Evolutionary conservation across 768 basidiomycete genomes (phyloP), one percentile per base, ranked within the genome.

Genomic region (Rossbeevera mucosa): DNA sequence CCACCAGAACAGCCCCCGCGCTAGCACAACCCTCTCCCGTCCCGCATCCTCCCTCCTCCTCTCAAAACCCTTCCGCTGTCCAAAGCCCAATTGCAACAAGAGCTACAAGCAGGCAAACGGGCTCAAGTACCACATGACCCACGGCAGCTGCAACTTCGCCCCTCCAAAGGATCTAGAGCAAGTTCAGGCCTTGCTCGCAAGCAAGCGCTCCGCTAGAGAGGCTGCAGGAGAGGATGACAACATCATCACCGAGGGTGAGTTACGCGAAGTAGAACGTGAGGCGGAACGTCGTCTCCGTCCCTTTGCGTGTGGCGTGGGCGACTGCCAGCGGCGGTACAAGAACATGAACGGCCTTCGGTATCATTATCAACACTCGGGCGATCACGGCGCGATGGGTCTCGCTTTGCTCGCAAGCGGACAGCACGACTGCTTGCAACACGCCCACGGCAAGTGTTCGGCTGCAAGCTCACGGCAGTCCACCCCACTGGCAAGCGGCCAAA

Each of bases 311-410:
- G 86, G 90, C 6, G 88, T 94, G 5, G 88, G 89, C 18, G 88
- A 90, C 58, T 91, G 89, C 61, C 78, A 80, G 66, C 80, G 94
- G 64, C 71, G 94, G 64, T 98, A 97, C 75, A 94, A 97, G 80
- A 97, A 99, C 66, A 95, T 97, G 94, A 97, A 97, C 69, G 95
- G 95, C 0, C 73, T 97, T 56, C 72, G 90, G 63, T 98, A 98
- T 57, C 95, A 98, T 71, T 98, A 97, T 66, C 89, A 94, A 69
- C 95, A 98, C 71, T 88, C 88, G 20, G 95, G 94, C 11, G 92
- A 94, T 40, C 96, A 98, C 69, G 95, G 95, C 4, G 86, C 88
- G 6, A 78, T 91, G 38, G 96, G 96, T 5, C 76, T 97, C 0
- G 82, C 85, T 41, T 73, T 96, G 61, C 78, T 97, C 41, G 90